Percentiles rank a stretch among this genome's conserved stretches.
phyloP scores from a whole-genome alignment of 805 yeast species.

The Suhomyces sp. region DNA sequence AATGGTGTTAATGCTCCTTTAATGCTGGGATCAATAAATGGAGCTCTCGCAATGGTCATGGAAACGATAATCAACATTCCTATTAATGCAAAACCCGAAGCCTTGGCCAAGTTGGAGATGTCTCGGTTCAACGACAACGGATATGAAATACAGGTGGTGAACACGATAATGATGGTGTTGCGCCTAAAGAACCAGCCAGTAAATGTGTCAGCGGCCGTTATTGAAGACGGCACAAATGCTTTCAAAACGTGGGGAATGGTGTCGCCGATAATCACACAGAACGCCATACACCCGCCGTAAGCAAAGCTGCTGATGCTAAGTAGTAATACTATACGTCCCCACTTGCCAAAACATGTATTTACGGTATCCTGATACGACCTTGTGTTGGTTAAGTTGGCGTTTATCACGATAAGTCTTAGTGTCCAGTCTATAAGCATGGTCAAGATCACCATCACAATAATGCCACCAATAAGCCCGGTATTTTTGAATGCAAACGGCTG shows the following conservation, averaged over 20 bases:
- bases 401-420: conserved; percentile 68
- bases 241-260: conserved; percentile 86
- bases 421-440: conserved; percentile 89
- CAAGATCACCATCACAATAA: conserved; percentile 55
- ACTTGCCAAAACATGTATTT: conserved; percentile 68
- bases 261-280: conserved; percentile 92
- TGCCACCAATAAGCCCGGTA: conserved; percentile 75
- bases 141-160: conserved; percentile 70
- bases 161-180: conserved; percentile 65
- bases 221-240: conserved; percentile 53
- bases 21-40: conserved; percentile 46
- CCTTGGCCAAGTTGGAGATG: conserved; percentile 81
- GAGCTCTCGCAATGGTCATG: conserved; percentile 74
- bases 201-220: conserved; percentile 25
- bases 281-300: conserved; percentile 91
- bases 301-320: conserved; percentile 86
- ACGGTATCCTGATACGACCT: conserved; percentile 85
- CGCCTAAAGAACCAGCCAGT: conserved; percentile 59
- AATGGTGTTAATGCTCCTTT: conserved; percentile 47
- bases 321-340: conserved; percentile 66
- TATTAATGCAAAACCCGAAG: conserved; percentile 78
- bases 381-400: conserved; percentile 74
- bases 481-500: conserved; percentile 86
- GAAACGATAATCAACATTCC: conserved; percentile 80
- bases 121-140: conserved; percentile 80